phyloP scores from a whole-genome alignment of 1,284 basidiomycete species.

The Fomitiporia mediterranea region DNA sequence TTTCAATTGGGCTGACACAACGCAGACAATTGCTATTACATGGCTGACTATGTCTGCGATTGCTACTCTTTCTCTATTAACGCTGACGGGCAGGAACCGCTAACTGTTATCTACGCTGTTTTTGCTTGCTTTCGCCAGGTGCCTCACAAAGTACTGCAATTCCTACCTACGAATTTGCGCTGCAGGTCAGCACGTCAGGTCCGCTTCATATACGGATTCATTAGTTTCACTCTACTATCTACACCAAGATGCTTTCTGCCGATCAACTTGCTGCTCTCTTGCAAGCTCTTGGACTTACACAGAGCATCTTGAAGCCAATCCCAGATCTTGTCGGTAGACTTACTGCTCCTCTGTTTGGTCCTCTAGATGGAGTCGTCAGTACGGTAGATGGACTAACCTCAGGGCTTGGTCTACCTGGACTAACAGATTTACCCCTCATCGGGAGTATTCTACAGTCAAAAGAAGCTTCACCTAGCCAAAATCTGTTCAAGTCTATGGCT shows the following conservation, averaged over 20 bases:
- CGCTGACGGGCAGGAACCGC: constrained; percentile 12
- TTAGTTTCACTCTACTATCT: background rate
- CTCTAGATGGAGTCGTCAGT: constrained; percentile 17
- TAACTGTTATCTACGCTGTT: background rate
- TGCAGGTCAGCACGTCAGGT: background rate
- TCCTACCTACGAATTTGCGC: background rate
- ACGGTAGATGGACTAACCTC: constrained; percentile 9
- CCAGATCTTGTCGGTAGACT: constrained; percentile 23
- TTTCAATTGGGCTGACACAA: constrained; percentile 1
- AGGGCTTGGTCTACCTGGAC: constrained; percentile 13
- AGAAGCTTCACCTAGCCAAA: constrained; percentile 7
- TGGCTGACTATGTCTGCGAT: background rate
- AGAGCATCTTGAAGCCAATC: constrained; percentile 36
- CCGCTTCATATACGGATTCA: background rate
- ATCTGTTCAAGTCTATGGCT: background rate
- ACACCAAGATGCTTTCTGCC: constrained; percentile 25
- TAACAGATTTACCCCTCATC: constrained; percentile 12
- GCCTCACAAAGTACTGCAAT: constrained; percentile 5
- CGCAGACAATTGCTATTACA: background rate
- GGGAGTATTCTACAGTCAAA: constrained; percentile 12
- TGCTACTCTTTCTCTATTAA: constrained; percentile 1
- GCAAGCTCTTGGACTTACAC: constrained; percentile 32
- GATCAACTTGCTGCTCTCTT: constrained; percentile 30
- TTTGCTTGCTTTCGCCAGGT: constrained; percentile 4
- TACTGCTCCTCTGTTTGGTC: background rate